Base-by-base conservation (phyloP, 169 alveolate species). In the Ichthyophthirius multifiliis region DNA sequence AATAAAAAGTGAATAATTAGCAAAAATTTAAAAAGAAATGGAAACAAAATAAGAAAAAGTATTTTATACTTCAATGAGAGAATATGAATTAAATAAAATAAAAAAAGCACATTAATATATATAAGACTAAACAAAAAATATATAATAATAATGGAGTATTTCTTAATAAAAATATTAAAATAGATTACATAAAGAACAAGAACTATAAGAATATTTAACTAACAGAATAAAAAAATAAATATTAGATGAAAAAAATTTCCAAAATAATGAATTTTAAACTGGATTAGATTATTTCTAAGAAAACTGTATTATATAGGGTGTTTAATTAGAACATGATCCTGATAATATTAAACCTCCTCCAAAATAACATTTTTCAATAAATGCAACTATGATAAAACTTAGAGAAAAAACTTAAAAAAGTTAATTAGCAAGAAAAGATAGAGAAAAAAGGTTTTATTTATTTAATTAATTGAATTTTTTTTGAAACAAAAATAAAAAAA, bases 311-410 rank as follows among this genome's bases (percentile, higher is more conserved):
- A 13, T 27, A 23, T 55, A 55, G 13, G 71, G 71, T 55, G 71
- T 55, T 23, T 55, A 34, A 0, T 23, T 55, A 18, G 31, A 18
- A 5, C 71, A 55, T 55, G 71, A 55, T 5, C 71, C 71, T 55
- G 71, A 55, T 55, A 55, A 55, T 55, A 27, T 27, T 23, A 55
- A 55, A 27, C 71, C 71, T 20, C 71, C 71, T 20, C 71, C 71
- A 18, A 27, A 15, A 1, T 55, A n/a, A 10, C 10, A 55, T 9
- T 55, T 55, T 7, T 27, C 23, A 27, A n/a, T 55, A 2, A 55
- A 55, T 55, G 71, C 71, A 3, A 55, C 71, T 20, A 55, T 55
- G 71, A 55, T 55, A 39, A 55, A 39, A 27, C 23, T 55, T 39
- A 55, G 16, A 55, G 71, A 55, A 55, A 55, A 20, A 6, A 55